These are phyloP conservation scores for Gliomastix tumulicola DNA, from an alignment of 2,329 filamentous ascomycete genomes.

Conservation along the genomic window DNA sequence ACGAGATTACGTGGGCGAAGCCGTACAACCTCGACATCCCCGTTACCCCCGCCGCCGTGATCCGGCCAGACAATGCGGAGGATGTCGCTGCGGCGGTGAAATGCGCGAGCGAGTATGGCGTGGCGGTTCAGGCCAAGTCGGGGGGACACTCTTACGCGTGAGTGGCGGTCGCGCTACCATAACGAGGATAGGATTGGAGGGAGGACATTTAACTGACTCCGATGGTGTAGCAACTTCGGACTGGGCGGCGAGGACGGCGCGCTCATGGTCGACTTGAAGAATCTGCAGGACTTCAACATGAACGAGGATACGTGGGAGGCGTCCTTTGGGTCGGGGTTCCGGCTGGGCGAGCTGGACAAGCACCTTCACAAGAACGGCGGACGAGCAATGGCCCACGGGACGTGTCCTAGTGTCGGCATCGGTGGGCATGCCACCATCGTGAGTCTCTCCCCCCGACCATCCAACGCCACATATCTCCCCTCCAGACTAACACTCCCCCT, in stretches of 20 bases:
- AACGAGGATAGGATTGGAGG: neutral
- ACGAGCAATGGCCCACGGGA: constrained; percentile 53
- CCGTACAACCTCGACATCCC: constrained; percentile 44
- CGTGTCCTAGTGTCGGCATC: constrained; percentile 51
- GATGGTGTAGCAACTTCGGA: constrained; percentile 25
- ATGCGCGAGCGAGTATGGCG: constrained; percentile 41
- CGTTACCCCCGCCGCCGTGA: constrained; percentile 47
- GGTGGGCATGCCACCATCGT: constrained; percentile 53
- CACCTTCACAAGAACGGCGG: constrained; percentile 41
- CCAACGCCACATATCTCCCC: neutral
- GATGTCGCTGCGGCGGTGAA: constrained; percentile 51
- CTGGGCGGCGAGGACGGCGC: constrained; percentile 43
- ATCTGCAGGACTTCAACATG: constrained; percentile 46
- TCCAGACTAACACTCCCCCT: no score
- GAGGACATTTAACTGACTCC: neutral
- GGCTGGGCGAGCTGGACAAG: constrained; percentile 43
- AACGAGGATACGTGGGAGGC: constrained; percentile 44
- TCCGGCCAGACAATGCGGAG: constrained; percentile 42
- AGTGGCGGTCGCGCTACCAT: constrained; percentile 9
- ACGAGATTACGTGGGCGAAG: constrained; percentile 41
- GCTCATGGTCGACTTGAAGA: constrained; percentile 46
- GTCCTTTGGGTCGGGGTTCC: constrained; percentile 45
- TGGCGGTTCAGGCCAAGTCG: constrained; percentile 54
- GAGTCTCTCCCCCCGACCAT: constrained; percentile 11
- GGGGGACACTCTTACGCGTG: constrained; percentile 60